These are phyloP conservation scores for Kluyveromyces starmeri DNA, from an alignment of 805 yeast species.

Conservation along the genomic window DNA sequence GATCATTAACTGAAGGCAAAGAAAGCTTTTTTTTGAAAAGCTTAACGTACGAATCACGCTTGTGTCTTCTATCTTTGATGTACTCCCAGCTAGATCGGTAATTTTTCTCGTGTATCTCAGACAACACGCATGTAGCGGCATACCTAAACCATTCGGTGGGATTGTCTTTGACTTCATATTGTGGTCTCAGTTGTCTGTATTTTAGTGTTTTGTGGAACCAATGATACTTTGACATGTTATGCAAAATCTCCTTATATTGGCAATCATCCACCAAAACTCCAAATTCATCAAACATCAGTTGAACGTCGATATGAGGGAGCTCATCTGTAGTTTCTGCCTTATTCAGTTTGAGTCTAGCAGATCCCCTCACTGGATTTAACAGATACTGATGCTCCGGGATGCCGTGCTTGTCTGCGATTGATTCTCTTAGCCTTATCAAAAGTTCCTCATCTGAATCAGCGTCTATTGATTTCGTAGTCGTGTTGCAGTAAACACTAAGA, in stretches of 20 bases:
- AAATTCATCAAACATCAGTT: slow-evolving; percentile 78
- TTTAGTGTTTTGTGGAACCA: slow-evolving; percentile 69
- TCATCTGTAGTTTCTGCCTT: slow-evolving; percentile 66
- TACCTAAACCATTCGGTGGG: slow-evolving; percentile 79
- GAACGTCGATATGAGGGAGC: slow-evolving; percentile 62
- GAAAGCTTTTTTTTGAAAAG: slow-evolving; percentile 58
- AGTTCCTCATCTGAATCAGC: slow-evolving; percentile 41
- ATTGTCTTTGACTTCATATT: slow-evolving; percentile 39
- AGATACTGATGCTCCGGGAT: slow-evolving; percentile 44
- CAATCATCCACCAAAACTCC: slow-evolving; percentile 77
- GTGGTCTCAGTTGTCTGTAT: slow-evolving; percentile 65
- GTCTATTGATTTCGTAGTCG: slow-evolving; percentile 45
- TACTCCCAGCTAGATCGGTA: slow-evolving; percentile 85
- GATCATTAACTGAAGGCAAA: slow-evolving; percentile 24
- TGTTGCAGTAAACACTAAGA: slow-evolving; percentile 77
- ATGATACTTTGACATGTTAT: slow-evolving; percentile 74
- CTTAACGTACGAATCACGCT: slow-evolving; percentile 55
- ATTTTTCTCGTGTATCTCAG: slow-evolving; percentile 75
- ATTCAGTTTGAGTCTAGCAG: slow-evolving; percentile 72
- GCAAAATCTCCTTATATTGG: slow-evolving; percentile 74
- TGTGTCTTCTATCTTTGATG: slow-evolving; percentile 61
- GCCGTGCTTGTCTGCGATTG: slow-evolving; percentile 32
- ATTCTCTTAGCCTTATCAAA: slow-evolving; percentile 38
- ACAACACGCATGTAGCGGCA: slow-evolving; percentile 64
- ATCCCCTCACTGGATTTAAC: slow-evolving; percentile 81